Evolutionary conservation across 1,284 basidiomycete species (phyloP), one percentile per base, ranked within the genome.

Genomic region (Microbotryum violaceum): DNA sequence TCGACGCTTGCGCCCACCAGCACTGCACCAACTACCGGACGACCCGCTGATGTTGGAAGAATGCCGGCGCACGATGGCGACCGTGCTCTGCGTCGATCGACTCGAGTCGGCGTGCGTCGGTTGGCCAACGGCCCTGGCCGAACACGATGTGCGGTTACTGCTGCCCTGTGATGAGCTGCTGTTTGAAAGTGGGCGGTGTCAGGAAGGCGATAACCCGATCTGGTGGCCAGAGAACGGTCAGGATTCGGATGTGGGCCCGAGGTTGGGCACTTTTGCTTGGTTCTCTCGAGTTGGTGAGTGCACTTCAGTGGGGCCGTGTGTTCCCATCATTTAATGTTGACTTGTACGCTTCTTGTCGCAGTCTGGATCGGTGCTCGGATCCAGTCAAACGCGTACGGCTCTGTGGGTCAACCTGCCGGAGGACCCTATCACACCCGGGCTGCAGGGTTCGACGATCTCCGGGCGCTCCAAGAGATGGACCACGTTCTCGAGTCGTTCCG

Each of bases 41-140:
- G 65, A 69, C 18, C 56, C 60, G 10, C 58, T 69, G 21, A 49
- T 69, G 12, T 47, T 69, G 25, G 67, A 69, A n/a, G 67, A 69
- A 37, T 69, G 67, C 29, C 48, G 67, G 8, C 56, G 67, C 9
- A 69, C 67, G 4, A 69, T 69, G 67, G 61, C 20, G 60, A 54
- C 67, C 33, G 62, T 69, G 20, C 61, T 66, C 54, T 49, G 59
- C 44, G 52, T 69, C 49, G 67, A 69, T 57, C 64, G 67, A 3
- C 64, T 66, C 56, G 67, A 69, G 33, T 49, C 59, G 14, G 65
- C 60, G 1, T 56, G 54, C 12, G 59, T 64, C 44, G 67, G 67
- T 2, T 69, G 67, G 67, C 67, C 67, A 0, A 25, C 62, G 4
- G 60, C 67, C 18, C 62, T 69, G 58, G 37, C 59, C 4, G 65